phyloP scores from a whole-genome alignment of 768 basidiomycete genomes.

The Termitomyces sp. region DNA sequence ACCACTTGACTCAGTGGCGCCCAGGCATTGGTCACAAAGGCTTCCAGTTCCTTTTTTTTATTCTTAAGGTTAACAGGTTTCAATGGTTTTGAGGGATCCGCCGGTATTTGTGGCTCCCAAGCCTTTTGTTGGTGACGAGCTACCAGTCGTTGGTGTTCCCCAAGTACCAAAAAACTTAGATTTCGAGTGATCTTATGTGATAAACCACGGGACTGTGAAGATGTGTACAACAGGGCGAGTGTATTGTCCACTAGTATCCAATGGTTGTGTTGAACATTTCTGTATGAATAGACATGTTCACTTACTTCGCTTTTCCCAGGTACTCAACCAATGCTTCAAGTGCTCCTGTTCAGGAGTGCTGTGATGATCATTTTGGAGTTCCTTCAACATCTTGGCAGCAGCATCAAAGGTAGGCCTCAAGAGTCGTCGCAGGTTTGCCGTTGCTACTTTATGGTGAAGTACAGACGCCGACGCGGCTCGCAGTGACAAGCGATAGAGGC shows the following conservation, averaged over 20 bases:
- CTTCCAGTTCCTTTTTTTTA: constrained; percentile 16
- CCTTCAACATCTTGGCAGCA: constrained; percentile 40
- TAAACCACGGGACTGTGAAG: constrained; percentile 61
- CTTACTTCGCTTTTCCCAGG: constrained; percentile 58
- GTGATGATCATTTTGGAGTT: constrained; percentile 30
- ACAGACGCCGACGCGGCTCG: constrained; percentile 56
- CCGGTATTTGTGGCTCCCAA: constrained; percentile 38
- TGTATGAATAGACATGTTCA: constrained; percentile 10
- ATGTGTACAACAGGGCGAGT: constrained; percentile 55
- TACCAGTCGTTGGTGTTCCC: constrained; percentile 28
- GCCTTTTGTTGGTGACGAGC: constrained; percentile 7
- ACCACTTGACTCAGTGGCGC: constrained; percentile 50
- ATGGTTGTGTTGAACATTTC: background rate
- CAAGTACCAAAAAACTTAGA: constrained; percentile 35
- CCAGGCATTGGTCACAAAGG: constrained; percentile 36
- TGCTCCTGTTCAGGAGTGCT: constrained; percentile 23
- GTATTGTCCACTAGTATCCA: constrained; percentile 60
- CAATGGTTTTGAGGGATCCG: constrained; percentile 9
- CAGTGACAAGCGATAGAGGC: constrained; percentile 58
- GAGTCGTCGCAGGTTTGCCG: constrained; percentile 40
- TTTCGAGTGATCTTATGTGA: constrained; percentile 59
- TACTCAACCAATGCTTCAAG: constrained; percentile 39
- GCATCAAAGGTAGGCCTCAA: constrained; percentile 55
- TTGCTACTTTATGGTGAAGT: constrained; percentile 44
- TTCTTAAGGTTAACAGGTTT: constrained; percentile 5